Conservation (phyloP, 169 alveolate species). For the Eimeria acervulina region DNA sequence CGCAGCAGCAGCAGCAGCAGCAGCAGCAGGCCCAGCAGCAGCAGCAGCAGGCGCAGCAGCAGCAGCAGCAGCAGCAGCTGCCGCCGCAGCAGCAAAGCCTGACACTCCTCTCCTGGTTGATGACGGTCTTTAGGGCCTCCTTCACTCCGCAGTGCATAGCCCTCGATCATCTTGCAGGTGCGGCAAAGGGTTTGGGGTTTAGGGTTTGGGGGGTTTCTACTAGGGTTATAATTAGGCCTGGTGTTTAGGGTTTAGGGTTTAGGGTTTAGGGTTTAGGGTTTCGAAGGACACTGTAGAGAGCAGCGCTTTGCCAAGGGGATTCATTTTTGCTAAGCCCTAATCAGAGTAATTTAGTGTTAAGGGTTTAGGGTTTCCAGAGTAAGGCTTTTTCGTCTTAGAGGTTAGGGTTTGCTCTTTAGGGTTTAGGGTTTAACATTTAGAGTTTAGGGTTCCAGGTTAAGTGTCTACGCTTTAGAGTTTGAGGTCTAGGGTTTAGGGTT, state of each 20-base stretch:
- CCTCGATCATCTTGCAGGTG: background rate
- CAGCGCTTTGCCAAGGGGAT: too few species aligned
- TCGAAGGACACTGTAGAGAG: too few species aligned
- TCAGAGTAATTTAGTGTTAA: too few species aligned
- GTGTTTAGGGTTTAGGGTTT: too few species aligned
- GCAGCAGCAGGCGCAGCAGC: background rate
- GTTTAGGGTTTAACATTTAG: background rate
- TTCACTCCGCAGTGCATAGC: too few species aligned
- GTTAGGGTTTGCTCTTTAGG: too few species aligned
- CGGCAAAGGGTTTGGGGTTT: too few species aligned
- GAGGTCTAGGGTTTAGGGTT: background rate
- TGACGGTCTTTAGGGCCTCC: too few species aligned
- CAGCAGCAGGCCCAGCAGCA: background rate
- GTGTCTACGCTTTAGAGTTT: background rate
- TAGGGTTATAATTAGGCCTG: too few species aligned
- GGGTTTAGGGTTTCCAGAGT: background rate
- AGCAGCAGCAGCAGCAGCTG: background rate
- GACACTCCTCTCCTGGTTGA: too few species aligned
- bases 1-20: background rate
- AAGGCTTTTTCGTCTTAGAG: background rate
- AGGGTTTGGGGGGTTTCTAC: too few species aligned
- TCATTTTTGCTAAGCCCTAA: too few species aligned
- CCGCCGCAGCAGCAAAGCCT: background rate
- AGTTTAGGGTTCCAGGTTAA: background rate
- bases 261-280: background rate